Evolutionary conservation across 257 asterid genomes (phyloP), one percentile per base, ranked within the genome.

Genomic region (Anisodus tanguticus): DNA sequence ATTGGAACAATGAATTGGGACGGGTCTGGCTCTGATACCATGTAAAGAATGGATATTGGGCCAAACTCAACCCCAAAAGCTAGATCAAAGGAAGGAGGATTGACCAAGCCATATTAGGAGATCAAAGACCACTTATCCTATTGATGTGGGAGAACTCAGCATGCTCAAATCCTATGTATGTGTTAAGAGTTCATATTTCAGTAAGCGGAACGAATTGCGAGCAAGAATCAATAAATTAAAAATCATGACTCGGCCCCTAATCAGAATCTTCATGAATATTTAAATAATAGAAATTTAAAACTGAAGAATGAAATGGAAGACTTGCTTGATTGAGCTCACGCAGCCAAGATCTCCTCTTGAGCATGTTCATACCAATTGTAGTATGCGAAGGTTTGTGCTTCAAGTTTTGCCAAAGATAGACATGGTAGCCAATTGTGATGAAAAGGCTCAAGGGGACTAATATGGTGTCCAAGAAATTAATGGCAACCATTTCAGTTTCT

Each of bases 381-480:
- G 98, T 93, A 3, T 66, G 47, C 13, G 84, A 74, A 39, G 97
- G 97, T 9, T 86, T 91, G 67, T 85, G 87, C 87, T 82, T 88
- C 71, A 91, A 84, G 79, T 79, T 71, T 88, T 93, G 98, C 90
- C 92, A 92, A 0, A 95, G 95, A 67, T 91, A 93, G 22, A 91
- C 94, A 79, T 95, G 98, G 90, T 95, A 95, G 1, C 95, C 96
- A 3, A 95, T 85, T 13, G 96, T 93, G 47, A 93, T 68, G 90
- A 92, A 91, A 47, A 95, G 85, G 89, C 96, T 92, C 4, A 87
- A 16, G 1, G 97, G 95, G 5, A 95, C 98, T 72, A 95, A 39
- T n/a, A 92, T 79, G 86, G 92, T 88, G 59, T 93, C 98, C 47
- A 92, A 69, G 62, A 88, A 92, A 7, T 78, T 86, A 4, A 89